Conservation (phyloP, 805 yeast species). For the Candida suzukii region DNA sequence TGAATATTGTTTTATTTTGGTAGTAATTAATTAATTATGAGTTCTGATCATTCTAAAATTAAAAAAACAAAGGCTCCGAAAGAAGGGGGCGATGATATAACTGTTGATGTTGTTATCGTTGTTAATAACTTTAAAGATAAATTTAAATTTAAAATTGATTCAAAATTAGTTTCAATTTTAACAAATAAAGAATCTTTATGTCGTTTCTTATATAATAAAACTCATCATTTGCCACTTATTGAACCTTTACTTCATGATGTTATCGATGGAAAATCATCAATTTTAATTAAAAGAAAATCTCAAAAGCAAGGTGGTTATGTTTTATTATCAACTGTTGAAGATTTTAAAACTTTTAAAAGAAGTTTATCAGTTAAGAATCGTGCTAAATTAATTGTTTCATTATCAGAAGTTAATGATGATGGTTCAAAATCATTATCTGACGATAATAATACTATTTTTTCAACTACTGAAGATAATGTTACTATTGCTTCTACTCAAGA, state of each 20-base stretch:
- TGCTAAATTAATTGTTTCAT: constrained; percentile 25
- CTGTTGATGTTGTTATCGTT: not conserved
- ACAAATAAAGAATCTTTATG: not conserved
- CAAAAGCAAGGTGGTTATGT: constrained; percentile 37
- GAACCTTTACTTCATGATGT: not conserved
- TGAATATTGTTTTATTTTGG: too few species aligned
- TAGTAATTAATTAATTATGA: too few species aligned
- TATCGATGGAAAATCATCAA: not conserved
- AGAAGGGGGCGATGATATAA: not conserved
- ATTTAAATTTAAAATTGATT: not conserved
- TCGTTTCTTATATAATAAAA: not conserved
- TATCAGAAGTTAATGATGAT: not conserved
- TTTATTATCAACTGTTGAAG: constrained; percentile 28
- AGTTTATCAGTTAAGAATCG: constrained; percentile 42
- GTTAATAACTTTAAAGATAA: not conserved
- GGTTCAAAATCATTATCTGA: not conserved
- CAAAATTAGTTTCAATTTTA: not conserved
- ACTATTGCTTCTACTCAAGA: not conserved
- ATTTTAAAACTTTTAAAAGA: constrained; percentile 36
- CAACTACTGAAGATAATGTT: not conserved
- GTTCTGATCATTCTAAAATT: too few species aligned
- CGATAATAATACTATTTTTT: not conserved
- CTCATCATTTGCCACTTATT: not conserved
- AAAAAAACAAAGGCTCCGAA: too few species aligned
- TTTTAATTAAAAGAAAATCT: constrained; percentile 32